Evolutionary conservation across 352 stramenopile genomes (phyloP).

Genomic region (Pythium biforme): DNA sequence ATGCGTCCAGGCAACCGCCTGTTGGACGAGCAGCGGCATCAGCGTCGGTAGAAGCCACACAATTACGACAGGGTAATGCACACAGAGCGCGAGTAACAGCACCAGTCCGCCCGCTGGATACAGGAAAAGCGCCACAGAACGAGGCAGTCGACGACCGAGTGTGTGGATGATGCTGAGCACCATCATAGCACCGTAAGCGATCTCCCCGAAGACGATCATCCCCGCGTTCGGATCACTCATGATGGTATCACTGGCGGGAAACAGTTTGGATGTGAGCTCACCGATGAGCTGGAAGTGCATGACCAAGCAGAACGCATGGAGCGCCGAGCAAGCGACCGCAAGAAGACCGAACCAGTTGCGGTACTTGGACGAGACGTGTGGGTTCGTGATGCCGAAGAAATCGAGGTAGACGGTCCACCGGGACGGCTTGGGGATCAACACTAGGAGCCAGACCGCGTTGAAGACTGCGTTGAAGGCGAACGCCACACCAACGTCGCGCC

Average conservation of each 20-base stretch:
- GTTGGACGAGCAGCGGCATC: constrained; percentile 25
- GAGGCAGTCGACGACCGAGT: neutral
- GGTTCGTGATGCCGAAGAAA: constrained; percentile 17
- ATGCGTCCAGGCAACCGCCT: constrained; percentile 17
- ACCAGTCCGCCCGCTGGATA: constrained; percentile 9
- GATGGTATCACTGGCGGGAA: constrained; percentile 27
- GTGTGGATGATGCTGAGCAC: constrained; percentile 24
- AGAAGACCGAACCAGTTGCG: constrained; percentile 28
- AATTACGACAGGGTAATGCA: constrained; percentile 29
- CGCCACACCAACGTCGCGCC: constrained; percentile 22
- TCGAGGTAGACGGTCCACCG: constrained; percentile 33
- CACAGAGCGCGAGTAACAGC: constrained; percentile 24
- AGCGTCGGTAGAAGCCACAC: constrained; percentile 33
- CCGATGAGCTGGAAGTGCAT: constrained; percentile 21
- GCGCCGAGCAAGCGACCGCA: constrained; percentile 4
- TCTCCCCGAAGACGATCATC: constrained; percentile 26
- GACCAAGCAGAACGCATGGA: constrained; percentile 31
- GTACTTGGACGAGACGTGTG: constrained; percentile 22
- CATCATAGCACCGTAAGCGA: constrained; percentile 29
- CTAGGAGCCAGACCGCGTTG: constrained; percentile 27
- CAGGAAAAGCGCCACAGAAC: constrained; percentile 23
- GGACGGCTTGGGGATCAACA: constrained; percentile 19
- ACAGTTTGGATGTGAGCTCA: constrained; percentile 19
- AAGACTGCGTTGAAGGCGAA: constrained; percentile 34
- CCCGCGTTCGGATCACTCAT: constrained; percentile 17